phyloP scores from a whole-genome alignment of 495 filamentous ascomycete genomes.

The Aspergillus saccharolyticus region DNA sequence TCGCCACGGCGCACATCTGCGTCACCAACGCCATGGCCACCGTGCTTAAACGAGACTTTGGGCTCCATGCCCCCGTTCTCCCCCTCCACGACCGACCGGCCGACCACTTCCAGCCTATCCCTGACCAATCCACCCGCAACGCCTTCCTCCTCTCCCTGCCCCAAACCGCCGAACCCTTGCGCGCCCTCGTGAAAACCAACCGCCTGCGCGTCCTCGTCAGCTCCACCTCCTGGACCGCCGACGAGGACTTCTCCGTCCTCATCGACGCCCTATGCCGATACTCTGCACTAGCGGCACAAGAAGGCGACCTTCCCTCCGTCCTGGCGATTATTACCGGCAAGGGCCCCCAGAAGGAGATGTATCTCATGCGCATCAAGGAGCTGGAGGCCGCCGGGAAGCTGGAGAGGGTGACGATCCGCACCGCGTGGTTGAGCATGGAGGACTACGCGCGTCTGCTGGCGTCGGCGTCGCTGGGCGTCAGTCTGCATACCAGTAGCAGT shows the following conservation, averaged over 20 bases:
- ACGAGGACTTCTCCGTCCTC: conserved; percentile 89
- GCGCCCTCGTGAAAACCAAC: conserved; percentile 51
- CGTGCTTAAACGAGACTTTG: conserved; percentile 61
- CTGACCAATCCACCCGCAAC: conserved; percentile 36
- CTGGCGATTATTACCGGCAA: conserved; percentile 91
- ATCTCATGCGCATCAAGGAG: conserved; percentile 55
- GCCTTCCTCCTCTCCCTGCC: conserved; percentile 58
- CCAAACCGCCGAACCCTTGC: conserved; percentile 52
- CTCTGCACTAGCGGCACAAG: conserved; percentile 43
- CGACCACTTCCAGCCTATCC: conserved; percentile 69
- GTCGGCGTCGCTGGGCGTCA: conserved; percentile 83
- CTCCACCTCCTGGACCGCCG: conserved; percentile 92
- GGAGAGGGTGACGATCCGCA: conserved; percentile 62
- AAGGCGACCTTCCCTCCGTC: conserved; percentile 52
- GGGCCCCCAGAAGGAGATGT: conserved; percentile 75
- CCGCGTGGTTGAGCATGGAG: conserved; percentile 73
- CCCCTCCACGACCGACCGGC: conserved; percentile 86
- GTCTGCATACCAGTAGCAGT: conserved; percentile 85
- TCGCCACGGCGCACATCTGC: conserved; percentile 70
- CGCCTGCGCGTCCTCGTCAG: conserved; percentile 68
- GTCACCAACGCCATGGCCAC: conserved; percentile 85
- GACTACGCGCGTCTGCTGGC: conserved; percentile 88
- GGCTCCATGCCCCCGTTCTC: conserved; percentile 56
- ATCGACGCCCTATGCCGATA: conserved; percentile 79
- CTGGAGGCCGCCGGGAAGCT: conserved; percentile 58